Base-by-base conservation (phyloP, 1,284 basidiomycete species). In the Ustilago xerochloae region DNA sequence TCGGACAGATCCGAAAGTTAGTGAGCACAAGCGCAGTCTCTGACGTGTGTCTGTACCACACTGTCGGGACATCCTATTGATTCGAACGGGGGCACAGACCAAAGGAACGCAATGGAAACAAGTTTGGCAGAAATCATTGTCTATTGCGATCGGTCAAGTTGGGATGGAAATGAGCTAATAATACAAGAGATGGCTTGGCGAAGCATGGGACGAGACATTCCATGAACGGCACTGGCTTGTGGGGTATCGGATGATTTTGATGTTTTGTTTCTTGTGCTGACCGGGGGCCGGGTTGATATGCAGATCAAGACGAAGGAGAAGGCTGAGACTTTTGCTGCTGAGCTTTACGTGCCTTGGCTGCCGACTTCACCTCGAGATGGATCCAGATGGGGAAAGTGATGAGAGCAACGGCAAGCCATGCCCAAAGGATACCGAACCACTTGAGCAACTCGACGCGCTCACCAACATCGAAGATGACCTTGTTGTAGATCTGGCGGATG, bases 381-480 rank as follows among this genome's bases (percentile, higher is more conserved):
- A 80, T 75, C 68, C 81, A 77, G 41, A 83, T 39, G 15, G 79
- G 76, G 50, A 81, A 72, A 10, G 79, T 81, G 26, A 77, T 24
- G 16, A 77, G n/a, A 18, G 81, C 56, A 41, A 79, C 62, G 2
- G 59, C 57, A 2, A 82, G 49, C 80, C 80, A 83, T 6, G 73
- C 79, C 78, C 76, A 79, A 20, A 83, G 63, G 35, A 83, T 78
- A 16, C 81, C 81, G 15, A 77, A 62, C 50, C 78, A 76, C 49
- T 83, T 82, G 39, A 80, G 63, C 18, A 83, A 68, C 36, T 56
- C 49, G 45, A 71, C 28, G 28, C 62, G 75, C 46, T 78, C 52
- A 35, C 81, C 81, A 3, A 72, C 67, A 32, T 80, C 64, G 56
- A 80, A 81, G 52, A 83, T 55, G 59, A 83, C 63, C 46, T 75